Percentiles rank a stretch among this genome's conserved stretches.
Conservation (phyloP, 148 eudicot species). For the Rheum nobile region DNA sequence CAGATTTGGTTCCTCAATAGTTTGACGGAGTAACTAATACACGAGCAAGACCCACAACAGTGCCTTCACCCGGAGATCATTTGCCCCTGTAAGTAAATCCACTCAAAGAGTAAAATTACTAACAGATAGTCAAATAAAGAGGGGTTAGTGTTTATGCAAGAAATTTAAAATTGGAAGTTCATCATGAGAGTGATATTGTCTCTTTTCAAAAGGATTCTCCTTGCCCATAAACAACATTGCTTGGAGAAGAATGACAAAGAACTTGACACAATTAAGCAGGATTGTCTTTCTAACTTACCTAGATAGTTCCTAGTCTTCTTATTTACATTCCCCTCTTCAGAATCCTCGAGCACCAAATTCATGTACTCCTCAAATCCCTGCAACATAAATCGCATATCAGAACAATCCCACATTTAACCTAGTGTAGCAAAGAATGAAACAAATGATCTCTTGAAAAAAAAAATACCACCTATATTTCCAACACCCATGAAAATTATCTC, state of each 20-base stretch:
- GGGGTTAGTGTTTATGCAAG: not conserved
- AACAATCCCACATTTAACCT: not conserved
- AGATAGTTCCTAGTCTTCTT: conserved; percentile 73
- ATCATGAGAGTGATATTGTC: conserved; percentile 95
- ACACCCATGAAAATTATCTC: not conserved
- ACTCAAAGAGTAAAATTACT: not conserved
- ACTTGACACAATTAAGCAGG: not conserved
- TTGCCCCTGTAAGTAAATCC: conserved; percentile 6
- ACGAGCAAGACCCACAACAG: not conserved
- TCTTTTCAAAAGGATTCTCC: conserved; percentile 84
- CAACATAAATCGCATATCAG: not conserved
- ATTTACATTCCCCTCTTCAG: conserved; percentile 80
- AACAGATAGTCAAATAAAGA: not conserved
- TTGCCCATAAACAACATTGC: conserved; percentile 16
- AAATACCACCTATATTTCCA: not conserved
- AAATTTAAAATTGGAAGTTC: conserved; percentile 29
- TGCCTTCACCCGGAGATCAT: not conserved
- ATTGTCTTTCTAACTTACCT: conserved; percentile 21
- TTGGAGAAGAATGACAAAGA: not conserved
- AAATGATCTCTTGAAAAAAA: not conserved
- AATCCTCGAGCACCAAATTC: conserved; percentile 89
- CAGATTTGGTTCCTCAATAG: too few relatives aligned
- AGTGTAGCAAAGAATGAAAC: not conserved
- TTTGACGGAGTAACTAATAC: too few relatives aligned
- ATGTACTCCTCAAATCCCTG: conserved; percentile 95